Base-by-base conservation (phyloP, 257 asterid species). In the Fraxinus anomala region DNA sequence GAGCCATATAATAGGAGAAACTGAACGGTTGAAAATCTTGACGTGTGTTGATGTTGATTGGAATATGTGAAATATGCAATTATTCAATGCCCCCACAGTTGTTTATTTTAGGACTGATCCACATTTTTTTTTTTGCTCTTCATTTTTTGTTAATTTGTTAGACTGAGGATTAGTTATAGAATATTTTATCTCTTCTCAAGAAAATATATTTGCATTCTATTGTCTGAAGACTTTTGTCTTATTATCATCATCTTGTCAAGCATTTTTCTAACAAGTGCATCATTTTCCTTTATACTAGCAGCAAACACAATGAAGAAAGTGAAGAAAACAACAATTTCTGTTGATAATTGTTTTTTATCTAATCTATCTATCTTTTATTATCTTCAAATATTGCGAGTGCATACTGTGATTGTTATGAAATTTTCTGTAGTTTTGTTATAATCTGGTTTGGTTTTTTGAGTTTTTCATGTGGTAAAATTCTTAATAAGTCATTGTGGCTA, bases 401-500 rank as follows among this genome's bases (percentile, higher is more conserved):
- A 33, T 61, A 49, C 30, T 59, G 37, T 26, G 13, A 28, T 72
- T 26, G 31, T 19, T 59, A 34, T 68, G 72, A 61, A 23, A 5
- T 72, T 67, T 26, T 80, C 49, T n/a, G 70, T 54, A 16, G 73
- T 66, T 44, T 65, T 54, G 75, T 7, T 70, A 79, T 61, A 19
- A 54, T 67, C 31, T 79, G n/a, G 26, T 51, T 73, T 54, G 33
- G 74, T 37, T 28, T 72, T 24, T 76, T 40, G 49, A 72, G 83
- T 61, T 80, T 75, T 17, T 44, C 54, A 31, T 71, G 36, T 70
- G 61, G 59, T 71, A 59, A 33, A 72, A 3, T 84, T 81, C 74
- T 54, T 31, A 63, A 3, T 51, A 16, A 70, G 74, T 44, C 54
- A 11, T 73, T 82, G 54, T 78, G 13, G 19, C 80, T 72, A 69